Base-by-base conservation (phyloP, 2,329 filamentous ascomycete genomes). In the Purpureocillium lavendulum region DNA sequence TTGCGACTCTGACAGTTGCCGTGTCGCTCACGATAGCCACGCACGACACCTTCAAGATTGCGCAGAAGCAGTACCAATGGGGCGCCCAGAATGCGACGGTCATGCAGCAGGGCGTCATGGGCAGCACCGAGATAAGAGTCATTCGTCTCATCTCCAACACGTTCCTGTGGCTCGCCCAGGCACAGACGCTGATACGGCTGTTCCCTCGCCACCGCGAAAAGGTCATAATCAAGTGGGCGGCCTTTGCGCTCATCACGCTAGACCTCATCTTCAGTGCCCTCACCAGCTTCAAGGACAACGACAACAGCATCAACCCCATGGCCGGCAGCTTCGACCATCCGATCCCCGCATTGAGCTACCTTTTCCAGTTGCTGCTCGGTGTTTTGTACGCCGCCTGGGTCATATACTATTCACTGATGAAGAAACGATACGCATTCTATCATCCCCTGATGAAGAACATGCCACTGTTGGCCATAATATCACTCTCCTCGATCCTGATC, bases 171-270 rank as follows among this genome's bases (percentile, higher is more conserved):
- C 78, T 98, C 30, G 92, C 92, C 1, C 92, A 98, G 62, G 90
- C 94, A 1, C 92, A 98, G 65, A 98, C 92, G 0, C 66, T 98
- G 42, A 97, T 97, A 51, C 84, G 92, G 39, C 71, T 98, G 2
- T 98, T 98, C 51, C 92, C 92, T 7, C 86, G 92, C 28, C 90
- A 97, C 56, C 86, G 94, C 55, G 92, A 98, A 64, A 97, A 97
- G 65, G 82, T 97, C 38, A 86, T 97, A 49, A 98, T 98, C 65
- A 97, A 97, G 66, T 98, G 90, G 90, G 87, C 90, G 13, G 92
- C 90, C 2, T 96, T 97, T 57, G 88, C 84, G 3, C 75, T 98
- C 41, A 96, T 98, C 54, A 77, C 87, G 1, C 73, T 96, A 43
- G 90, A 97, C 57, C 82, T 90, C 33, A 79, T 89, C 10, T 98